Base-by-base conservation (phyloP, 2,329 filamentous ascomycete genomes). In the Fusarium sp. region DNA sequence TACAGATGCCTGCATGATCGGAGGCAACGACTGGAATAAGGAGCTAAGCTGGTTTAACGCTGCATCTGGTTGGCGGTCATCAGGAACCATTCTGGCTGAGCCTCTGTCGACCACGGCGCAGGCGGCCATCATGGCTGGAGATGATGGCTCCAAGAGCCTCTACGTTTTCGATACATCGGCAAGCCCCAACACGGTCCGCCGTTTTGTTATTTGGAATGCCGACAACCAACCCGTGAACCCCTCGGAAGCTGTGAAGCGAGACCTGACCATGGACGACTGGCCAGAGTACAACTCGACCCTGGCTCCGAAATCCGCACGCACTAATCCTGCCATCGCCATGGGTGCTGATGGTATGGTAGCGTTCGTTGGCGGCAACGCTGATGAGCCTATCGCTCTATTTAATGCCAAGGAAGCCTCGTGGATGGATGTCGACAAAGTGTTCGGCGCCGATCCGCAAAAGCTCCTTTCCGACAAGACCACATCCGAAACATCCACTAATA, bases 61-160 rank as follows among this genome's bases (percentile, higher is more conserved):
- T 13, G 80, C 81, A 37, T 74, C 69, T 43, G 88, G 87, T 40
- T 98, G 94, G 94, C 78, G 84, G 34, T 84, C 91, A 71, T 89
- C 93, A 8, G 89, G 90, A 7, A 87, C 89, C 4, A 87, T 87
- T 4, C 82, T 98, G 27, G 84, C 87, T 0, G 79, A 85, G 13
- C 88, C 90, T 2, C 79, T 86, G 15, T 89, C 86, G 3, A 82
- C 86, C 3, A 84, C 78, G 1, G 78, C 91, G 50, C 88, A 91
- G 75, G 89, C 88, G 28, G 85, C 89, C 1, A 75, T 97, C 5
- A 81, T 97, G n/a, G 83, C 84, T 12, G 92, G 92, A 23, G 87
- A 89, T 43, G 94, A 97, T 78, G 90, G 88, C 30, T 95, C 92
- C 79, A 95, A 93, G 77, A 89, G 91, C 40, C 83, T 98, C 16